Evolutionary conservation across 2,329 filamentous ascomycete species (phyloP).

Genomic region (Talaromyces verruculosus): DNA sequence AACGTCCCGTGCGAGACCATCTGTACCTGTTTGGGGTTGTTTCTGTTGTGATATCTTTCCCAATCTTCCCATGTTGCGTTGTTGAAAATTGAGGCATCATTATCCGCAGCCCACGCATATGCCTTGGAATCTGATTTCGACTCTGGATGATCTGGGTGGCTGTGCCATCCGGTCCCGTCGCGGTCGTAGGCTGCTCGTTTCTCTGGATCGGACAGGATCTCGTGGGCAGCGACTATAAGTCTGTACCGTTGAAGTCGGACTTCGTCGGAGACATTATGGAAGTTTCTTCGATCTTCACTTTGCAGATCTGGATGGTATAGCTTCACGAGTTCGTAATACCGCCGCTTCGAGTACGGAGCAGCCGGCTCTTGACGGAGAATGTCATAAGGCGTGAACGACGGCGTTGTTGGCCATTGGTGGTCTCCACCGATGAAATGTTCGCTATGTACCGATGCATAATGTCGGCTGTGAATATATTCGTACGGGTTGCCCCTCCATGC

Average conservation of each 20-base stretch:
- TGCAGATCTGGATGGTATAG: conserved; percentile 86
- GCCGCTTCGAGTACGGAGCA: conserved; percentile 74
- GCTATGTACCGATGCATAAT: conserved; percentile 35
- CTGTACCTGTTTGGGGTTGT: conserved; percentile 41
- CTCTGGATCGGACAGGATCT: conserved; percentile 76
- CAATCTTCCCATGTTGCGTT: conserved; percentile 99
- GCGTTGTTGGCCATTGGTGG: conserved; percentile 44
- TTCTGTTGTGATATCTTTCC: conserved; percentile 73
- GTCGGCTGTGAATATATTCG: conserved; percentile 21
- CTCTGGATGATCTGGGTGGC: conserved; percentile 38
- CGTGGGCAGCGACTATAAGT: conserved; percentile 81
- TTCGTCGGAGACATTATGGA: conserved; percentile 55
- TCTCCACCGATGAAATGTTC: conserved; percentile 33
- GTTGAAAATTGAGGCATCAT: conserved; percentile 53
- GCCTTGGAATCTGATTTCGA: conserved; percentile 7
- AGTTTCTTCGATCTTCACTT: conserved; percentile 44
- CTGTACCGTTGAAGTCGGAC: conserved; percentile 84
- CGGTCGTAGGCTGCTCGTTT: conserved; percentile 80
- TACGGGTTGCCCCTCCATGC: conserved; percentile 18
- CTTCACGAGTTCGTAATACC: conserved; percentile 90
- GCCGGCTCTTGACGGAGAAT: conserved; percentile 66
- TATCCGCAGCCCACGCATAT: conserved; percentile 28
- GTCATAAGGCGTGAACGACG: conserved; percentile 74
- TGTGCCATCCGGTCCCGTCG: conserved; percentile 77
- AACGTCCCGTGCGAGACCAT: conserved; percentile 81